Conservation (phyloP, 495 filamentous ascomycete species). For the Penicillium macrosclerotiorum region DNA sequence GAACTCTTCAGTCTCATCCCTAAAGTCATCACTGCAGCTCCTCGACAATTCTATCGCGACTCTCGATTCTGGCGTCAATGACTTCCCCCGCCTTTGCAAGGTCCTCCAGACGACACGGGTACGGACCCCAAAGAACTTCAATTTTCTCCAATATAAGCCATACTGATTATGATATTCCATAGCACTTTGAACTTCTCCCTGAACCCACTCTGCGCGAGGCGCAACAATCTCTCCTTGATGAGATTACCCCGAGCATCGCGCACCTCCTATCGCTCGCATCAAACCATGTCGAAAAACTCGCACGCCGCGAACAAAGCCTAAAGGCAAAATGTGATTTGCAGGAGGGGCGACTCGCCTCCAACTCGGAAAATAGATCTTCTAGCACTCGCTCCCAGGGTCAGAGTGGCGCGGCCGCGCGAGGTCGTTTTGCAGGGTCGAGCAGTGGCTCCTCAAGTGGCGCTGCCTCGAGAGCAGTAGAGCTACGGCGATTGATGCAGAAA, state of each 20-base stretch:
- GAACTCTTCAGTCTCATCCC: constrained; percentile 63
- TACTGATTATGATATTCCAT: constrained; percentile 7
- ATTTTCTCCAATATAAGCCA: not conserved
- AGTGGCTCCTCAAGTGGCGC: constrained; percentile 48
- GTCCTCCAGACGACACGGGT: constrained; percentile 71
- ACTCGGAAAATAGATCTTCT: constrained; percentile 28
- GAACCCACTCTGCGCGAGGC: constrained; percentile 65
- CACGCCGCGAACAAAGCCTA: constrained; percentile 66
- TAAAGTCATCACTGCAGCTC: constrained; percentile 67
- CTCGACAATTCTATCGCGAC: constrained; percentile 72
- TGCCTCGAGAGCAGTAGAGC: constrained; percentile 56
- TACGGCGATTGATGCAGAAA: constrained; percentile 67
- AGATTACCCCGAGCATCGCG: constrained; percentile 72
- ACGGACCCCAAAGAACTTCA: constrained; percentile 19
- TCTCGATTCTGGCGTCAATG: constrained; percentile 66
- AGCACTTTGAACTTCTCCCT: constrained; percentile 81
- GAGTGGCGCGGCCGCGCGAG: constrained; percentile 23
- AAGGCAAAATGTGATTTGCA: constrained; percentile 69
- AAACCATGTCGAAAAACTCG: constrained; percentile 68
- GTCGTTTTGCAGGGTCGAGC: constrained; percentile 23
- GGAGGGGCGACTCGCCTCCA: constrained; percentile 60
- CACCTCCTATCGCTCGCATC: constrained; percentile 63
- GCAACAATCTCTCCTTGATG: constrained; percentile 65
- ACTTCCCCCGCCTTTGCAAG: constrained; percentile 71
- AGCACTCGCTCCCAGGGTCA: constrained; percentile 20